A percentile compares a stretch with the other conserved stretches of the same genome.
Evolutionary conservation across 805 yeast species (phyloP).

Genomic region (Suhomyces vadensis): DNA sequence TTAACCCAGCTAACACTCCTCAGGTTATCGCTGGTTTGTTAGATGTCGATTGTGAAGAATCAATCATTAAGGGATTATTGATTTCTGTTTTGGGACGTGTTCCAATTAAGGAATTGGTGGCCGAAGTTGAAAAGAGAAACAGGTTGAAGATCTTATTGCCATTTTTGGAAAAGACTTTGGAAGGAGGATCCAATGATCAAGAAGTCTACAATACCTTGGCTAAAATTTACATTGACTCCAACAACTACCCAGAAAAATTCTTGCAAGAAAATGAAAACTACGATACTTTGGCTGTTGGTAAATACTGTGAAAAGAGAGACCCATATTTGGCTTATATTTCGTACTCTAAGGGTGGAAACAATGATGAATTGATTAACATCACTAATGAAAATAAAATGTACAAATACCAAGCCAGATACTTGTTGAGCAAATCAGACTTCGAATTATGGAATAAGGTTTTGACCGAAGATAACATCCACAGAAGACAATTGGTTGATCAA

Average conservation of each 20-base stretch:
- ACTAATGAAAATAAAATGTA: constrained; percentile 98
- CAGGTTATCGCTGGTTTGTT: constrained; percentile 94
- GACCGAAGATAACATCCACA: constrained; percentile 72
- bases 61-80: constrained; percentile 75
- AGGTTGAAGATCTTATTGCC: constrained; percentile 89
- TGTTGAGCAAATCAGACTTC: constrained; percentile 84
- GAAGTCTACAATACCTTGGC: constrained; percentile 95
- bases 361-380: constrained; percentile 82
- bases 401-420: constrained; percentile 97
- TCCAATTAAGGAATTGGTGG: constrained; percentile 84
- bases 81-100: constrained; percentile 91
- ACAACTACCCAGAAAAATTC: constrained; percentile 96
- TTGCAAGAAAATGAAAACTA: constrained; percentile 86
- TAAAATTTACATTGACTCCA: constrained; percentile 95
- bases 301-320: constrained; percentile 98
- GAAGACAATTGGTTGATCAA: constrained; percentile 91
- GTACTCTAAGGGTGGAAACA: constrained; percentile 92
- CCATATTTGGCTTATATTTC: constrained; percentile 98
- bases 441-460: constrained; percentile 81
- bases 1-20: constrained; percentile 93
- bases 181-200: constrained; percentile 81
- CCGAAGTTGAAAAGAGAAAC: constrained; percentile 95
- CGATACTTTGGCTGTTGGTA: constrained; percentile 94
- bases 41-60: constrained; percentile 97
- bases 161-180: constrained; percentile 84